Evolutionary conservation across 163 green algal genomes (phyloP).

Genomic region (Chlamydomonas reinhardtii): DNA sequence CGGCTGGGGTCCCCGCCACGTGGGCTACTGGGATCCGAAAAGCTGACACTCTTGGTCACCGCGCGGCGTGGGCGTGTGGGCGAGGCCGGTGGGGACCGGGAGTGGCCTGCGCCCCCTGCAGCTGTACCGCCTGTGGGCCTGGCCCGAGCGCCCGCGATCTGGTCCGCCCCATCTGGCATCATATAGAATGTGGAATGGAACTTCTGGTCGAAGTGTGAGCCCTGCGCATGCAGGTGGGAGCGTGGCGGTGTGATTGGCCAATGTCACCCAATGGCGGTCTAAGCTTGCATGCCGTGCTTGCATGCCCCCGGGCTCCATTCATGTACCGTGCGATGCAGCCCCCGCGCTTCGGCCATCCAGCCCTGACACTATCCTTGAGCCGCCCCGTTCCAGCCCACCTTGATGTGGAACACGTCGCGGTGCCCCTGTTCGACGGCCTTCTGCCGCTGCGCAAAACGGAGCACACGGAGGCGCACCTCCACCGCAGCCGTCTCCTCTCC

Average conservation of each 20-base stretch:
- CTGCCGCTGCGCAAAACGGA: conserved; percentile 74
- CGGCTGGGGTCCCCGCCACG: not conserved
- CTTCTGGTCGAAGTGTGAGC: conserved; percentile 86
- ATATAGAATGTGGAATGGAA: conserved; percentile 86
- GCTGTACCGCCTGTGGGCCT: too few species aligned
- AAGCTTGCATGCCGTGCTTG: too few species aligned
- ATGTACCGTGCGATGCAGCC: too few species aligned
- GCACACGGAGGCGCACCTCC: conserved; percentile 71
- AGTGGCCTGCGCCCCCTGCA: too few species aligned
- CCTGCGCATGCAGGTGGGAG: conserved; percentile 44
- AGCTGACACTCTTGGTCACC: conserved; percentile 22
- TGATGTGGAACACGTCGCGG: conserved; percentile 86
- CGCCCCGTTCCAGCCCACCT: conserved; percentile 49
- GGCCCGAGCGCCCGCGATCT: too few species aligned
- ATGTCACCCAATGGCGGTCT: too few species aligned
- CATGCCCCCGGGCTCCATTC: too few species aligned
- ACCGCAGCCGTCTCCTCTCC: conserved; percentile 58
- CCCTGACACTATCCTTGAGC: too few species aligned
- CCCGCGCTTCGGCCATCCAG: too few species aligned
- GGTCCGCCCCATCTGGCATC: conserved; percentile 36
- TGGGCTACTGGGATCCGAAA: not conserved
- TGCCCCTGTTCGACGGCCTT: conserved; percentile 78
- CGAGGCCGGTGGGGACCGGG: not conserved
- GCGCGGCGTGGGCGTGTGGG: not conserved
- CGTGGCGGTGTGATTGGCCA: too few species aligned